These are phyloP conservation scores for Tagetes erecta DNA, from an alignment of 129 eudicot genomes.

Conservation along the genomic window DNA sequence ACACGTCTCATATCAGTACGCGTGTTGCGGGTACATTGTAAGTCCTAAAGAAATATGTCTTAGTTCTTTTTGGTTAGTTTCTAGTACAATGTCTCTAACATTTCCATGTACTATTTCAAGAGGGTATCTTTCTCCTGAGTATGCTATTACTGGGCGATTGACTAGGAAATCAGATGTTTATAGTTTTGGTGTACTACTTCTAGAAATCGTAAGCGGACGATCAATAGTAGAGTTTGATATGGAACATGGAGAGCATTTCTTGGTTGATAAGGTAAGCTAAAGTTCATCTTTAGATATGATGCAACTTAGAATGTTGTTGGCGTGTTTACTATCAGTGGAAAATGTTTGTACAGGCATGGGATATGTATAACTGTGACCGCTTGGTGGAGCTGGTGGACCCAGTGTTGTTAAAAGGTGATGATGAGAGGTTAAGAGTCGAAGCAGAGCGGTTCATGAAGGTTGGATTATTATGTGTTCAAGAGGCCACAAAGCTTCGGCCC, in stretches of 20 bases:
- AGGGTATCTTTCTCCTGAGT: constrained; percentile 92
- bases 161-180: constrained; percentile 84
- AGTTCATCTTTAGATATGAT: neutral
- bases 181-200: constrained; percentile 78
- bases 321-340: neutral
- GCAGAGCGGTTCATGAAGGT: constrained; percentile 55
- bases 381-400: constrained; percentile 56
- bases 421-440: constrained; percentile 48
- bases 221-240: constrained; percentile 62
- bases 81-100: neutral
- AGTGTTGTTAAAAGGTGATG: constrained; percentile 43
- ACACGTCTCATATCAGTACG: constrained; percentile 66
- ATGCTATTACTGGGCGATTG: constrained; percentile 75
- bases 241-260: constrained; percentile 66
- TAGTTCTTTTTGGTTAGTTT: neutral
- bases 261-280: constrained; percentile 68
- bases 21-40: constrained; percentile 93
- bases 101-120: constrained; percentile 31
- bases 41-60: constrained; percentile 29
- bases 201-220: constrained; percentile 66
- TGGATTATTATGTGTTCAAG: constrained; percentile 90
- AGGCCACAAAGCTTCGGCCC: constrained; percentile 59
- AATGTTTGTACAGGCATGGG: constrained; percentile 60
- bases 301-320: neutral
- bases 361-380: constrained; percentile 47